These are phyloP conservation scores for Hordeum marinum DNA, from an alignment of 176 grass and related monocot species.

Conservation along the genomic window DNA sequence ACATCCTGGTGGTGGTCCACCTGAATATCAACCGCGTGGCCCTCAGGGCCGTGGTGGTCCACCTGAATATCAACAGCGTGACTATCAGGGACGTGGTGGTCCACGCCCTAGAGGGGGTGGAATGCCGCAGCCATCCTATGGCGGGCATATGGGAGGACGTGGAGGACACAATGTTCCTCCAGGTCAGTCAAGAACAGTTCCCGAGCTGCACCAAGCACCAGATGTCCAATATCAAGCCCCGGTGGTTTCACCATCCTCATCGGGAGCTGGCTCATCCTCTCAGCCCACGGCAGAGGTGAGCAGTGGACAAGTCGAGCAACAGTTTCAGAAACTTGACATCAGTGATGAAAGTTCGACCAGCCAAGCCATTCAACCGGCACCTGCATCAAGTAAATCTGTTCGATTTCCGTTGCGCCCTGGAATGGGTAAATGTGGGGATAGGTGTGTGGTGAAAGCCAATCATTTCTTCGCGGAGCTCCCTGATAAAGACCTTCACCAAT, in stretches of 20 bases:
- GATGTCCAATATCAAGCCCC: constrained; percentile 58
- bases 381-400: constrained; percentile 73
- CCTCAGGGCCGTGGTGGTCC: constrained; percentile 14
- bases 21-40: not conserved
- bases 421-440: constrained; percentile 78
- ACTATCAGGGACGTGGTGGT: constrained; percentile 66
- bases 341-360: constrained; percentile 43
- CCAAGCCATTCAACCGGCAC: constrained; percentile 51
- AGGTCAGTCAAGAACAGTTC: constrained; percentile 69
- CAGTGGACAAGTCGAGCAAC: constrained; percentile 62
- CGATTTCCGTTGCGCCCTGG: constrained; percentile 80
- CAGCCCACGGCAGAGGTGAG: constrained; percentile 56
- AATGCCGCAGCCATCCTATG: constrained; percentile 55
- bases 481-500: constrained; percentile 95
- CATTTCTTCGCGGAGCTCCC: constrained; percentile 95
- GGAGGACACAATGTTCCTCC: constrained; percentile 52
- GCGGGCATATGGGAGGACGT: constrained; percentile 51
- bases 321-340: constrained; percentile 55
- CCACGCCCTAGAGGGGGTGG: constrained; percentile 43
- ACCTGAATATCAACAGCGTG: constrained; percentile 56
- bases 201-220: constrained; percentile 99
- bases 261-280: constrained; percentile 58
- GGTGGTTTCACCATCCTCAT: constrained; percentile 47
- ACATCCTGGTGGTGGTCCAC: constrained; percentile 28
- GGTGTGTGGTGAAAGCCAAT: constrained; percentile 91